phyloP scores from a whole-genome alignment of 768 basidiomycete genomes.

The Cystofilobasidium ferigula region DNA sequence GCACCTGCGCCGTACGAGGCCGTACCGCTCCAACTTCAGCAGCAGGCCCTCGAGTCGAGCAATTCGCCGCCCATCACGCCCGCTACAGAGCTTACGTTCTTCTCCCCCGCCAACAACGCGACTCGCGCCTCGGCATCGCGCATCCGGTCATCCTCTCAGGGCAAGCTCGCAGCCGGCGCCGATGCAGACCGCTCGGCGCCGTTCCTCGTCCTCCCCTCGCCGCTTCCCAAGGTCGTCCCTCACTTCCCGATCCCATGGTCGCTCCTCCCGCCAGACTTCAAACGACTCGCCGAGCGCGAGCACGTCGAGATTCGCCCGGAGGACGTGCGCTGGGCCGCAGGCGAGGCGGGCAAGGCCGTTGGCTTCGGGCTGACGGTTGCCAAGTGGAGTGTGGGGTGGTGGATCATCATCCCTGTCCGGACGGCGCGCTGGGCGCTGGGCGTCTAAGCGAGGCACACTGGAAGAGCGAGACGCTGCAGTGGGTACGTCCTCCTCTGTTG shows the following conservation, averaged over 20 bases:
- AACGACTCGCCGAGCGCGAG: not conserved
- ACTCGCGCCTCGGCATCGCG: not conserved
- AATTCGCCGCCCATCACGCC: no score
- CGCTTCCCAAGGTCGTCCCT: not conserved
- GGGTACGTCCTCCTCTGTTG: no score
- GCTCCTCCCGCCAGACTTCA: not conserved
- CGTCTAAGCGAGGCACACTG: not conserved
- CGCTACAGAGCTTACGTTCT: no score
- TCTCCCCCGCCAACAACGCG: not conserved
- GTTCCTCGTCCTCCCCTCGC: not conserved
- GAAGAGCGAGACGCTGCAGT: no score
- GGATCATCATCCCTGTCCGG: not conserved
- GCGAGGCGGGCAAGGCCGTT: not conserved
- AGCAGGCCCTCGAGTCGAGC: no score
- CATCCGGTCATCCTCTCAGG: not conserved
- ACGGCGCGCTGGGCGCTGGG: not conserved
- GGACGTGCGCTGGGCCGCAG: no score
- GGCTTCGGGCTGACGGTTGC: not conserved
- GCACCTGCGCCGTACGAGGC: no score
- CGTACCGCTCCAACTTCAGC: no score
- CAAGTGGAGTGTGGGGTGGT: slow-evolving; percentile 2
- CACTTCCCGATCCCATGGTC: not conserved
- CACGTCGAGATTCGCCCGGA: not conserved
- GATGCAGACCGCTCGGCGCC: not conserved
- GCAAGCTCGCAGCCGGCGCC: not conserved